Evolutionary conservation across 768 basidiomycete genomes (phyloP).

Genomic region (Sistotremastrum niveocremeum): DNA sequence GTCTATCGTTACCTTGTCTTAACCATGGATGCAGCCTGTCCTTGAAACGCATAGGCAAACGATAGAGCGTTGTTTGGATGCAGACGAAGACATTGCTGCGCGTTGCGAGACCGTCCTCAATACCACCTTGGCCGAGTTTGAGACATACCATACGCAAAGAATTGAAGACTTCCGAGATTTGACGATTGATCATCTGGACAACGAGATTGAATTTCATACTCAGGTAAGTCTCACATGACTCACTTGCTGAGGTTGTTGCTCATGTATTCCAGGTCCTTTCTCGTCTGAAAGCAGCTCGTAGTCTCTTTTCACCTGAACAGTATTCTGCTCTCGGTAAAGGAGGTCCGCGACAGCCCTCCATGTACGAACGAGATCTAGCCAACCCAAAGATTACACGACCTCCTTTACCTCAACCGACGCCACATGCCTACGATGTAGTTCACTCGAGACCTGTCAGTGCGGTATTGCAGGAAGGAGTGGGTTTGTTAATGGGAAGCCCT

Average conservation of each 20-base stretch:
- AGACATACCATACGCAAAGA: slow-evolving; percentile 65
- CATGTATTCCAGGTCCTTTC: slow-evolving; percentile 33
- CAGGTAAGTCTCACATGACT: slow-evolving; percentile 27
- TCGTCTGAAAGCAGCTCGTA: slow-evolving; percentile 45
- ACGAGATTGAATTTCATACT: slow-evolving; percentile 64
- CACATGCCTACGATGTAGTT: slow-evolving; percentile 65
- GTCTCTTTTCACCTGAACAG: slow-evolving; percentile 34
- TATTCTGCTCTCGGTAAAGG: slow-evolving; percentile 34
- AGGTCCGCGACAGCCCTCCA: slow-evolving; percentile 46
- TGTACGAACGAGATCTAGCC: slow-evolving; percentile 63
- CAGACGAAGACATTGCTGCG: slow-evolving; percentile 49
- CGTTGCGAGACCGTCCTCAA: slow-evolving; percentile 84
- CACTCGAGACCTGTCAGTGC: slow-evolving; percentile 65
- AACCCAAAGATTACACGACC: slow-evolving; percentile 30
- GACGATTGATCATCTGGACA: slow-evolving; percentile 58
- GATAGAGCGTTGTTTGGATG: slow-evolving; percentile 51
- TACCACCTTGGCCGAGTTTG: slow-evolving; percentile 80
- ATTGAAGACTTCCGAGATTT: slow-evolving; percentile 49
- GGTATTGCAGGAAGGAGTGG: slow-evolving; percentile 62
- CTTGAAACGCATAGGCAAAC: slow-evolving; percentile 67
- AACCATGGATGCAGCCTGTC: slow-evolving; percentile 31
- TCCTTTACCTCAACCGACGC: slow-evolving; percentile 59
- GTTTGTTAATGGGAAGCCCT: slow-evolving; percentile 38
- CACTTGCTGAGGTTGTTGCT: background rate
- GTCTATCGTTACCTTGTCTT: background rate